These are phyloP conservation scores for Sanghuangporus weigelae DNA, from an alignment of 1,284 basidiomycete species.

Conservation along the genomic window DNA sequence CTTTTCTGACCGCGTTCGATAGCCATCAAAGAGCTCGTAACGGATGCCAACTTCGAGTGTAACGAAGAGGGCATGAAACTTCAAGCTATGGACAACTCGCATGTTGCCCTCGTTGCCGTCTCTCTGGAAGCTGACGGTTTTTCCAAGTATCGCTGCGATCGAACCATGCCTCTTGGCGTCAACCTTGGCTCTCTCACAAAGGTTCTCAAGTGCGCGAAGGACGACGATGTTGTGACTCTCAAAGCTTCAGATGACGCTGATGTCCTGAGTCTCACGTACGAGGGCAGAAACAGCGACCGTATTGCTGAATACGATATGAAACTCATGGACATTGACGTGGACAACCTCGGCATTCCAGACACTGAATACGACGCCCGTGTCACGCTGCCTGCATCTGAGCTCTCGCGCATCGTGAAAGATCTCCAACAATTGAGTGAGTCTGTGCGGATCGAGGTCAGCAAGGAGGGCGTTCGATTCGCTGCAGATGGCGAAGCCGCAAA, in stretches of 20 bases:
- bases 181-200: conserved; percentile 90
- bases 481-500: conserved; percentile 94
- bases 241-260: conserved; percentile 93
- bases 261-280: conserved; percentile 85
- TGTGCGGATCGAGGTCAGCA: conserved; percentile 93
- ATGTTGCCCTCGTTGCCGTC: conserved; percentile 93
- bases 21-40: conserved; percentile 98
- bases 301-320: conserved; percentile 99
- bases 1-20: conserved; percentile 11
- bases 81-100: conserved; percentile 99
- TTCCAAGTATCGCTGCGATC: conserved; percentile 90
- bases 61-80: conserved; percentile 94
- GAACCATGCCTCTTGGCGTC: conserved; percentile 91
- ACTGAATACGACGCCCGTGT: conserved; percentile 97
- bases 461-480: conserved; percentile 94
- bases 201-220: conserved; percentile 95
- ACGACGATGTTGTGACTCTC: conserved; percentile 91
- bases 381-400: conserved; percentile 84
- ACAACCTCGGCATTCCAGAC: conserved; percentile 96
- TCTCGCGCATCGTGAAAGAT: conserved; percentile 91
- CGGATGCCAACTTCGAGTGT: conserved; percentile 98
- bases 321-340: conserved; percentile 98
- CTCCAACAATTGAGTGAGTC: conserved; percentile 90
- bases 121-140: conserved; percentile 76
- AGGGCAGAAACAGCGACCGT: conserved; percentile 88